A percentile compares a stretch with the other conserved stretches of the same genome.
phyloP scores from a whole-genome alignment of 805 yeast genomes.

The Spencermartinsiella europaea region DNA sequence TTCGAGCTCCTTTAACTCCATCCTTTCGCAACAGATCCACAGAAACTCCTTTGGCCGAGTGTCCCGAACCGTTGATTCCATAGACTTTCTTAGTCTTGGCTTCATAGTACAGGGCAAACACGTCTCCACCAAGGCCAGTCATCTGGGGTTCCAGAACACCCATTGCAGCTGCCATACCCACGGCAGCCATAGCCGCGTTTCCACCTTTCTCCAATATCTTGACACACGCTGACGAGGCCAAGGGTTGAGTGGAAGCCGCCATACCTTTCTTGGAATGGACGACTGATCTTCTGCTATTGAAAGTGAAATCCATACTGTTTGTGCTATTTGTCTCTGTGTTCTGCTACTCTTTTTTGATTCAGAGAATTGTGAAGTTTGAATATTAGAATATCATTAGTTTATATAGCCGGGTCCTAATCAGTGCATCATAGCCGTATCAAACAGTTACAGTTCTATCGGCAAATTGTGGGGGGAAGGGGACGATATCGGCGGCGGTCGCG shows the following conservation, averaged over 20 bases:
- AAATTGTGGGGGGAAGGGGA: too few species aligned
- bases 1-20: conserved; percentile 44
- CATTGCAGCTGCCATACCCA: conserved; percentile 38
- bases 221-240: conserved; percentile 70
- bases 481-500: too few species aligned
- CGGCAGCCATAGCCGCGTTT: conserved; percentile 45
- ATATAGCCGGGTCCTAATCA: too few species aligned
- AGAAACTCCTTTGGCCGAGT: conserved; percentile 49
- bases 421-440: too few species aligned
- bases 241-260: conserved; percentile 70
- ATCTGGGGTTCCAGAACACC: conserved; percentile 36
- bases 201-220: conserved; percentile 66
- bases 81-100: conserved; percentile 45
- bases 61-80: conserved; percentile 75
- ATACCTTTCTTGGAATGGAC: conserved; percentile 71
- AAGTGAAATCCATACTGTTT: not conserved
- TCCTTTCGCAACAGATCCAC: conserved; percentile 45
- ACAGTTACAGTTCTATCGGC: too few species aligned
- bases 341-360: too few species aligned
- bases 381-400: too few species aligned
- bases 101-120: conserved; percentile 56
- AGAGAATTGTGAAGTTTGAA: too few species aligned
- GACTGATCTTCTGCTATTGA: conserved; percentile 59
- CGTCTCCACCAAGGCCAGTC: conserved; percentile 39
- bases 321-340: too few species aligned